A percentile compares a stretch with the other conserved stretches of the same genome.
These are phyloP conservation scores for Ceratorhiza oryzae-sativae DNA, from an alignment of 1,284 basidiomycete genomes.

Conservation along the genomic window DNA sequence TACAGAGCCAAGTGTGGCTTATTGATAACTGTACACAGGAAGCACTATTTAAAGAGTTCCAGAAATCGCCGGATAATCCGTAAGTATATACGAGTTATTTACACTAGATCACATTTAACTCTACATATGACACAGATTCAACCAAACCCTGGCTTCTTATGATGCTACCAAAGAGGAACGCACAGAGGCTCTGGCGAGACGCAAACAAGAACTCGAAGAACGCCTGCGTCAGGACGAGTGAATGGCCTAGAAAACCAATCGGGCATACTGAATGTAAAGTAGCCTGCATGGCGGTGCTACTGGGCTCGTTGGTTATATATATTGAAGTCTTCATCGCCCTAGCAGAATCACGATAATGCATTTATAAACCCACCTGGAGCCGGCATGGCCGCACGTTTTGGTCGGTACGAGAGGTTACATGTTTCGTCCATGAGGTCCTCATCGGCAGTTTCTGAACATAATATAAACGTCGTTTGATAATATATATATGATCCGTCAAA, in stretches of 20 bases:
- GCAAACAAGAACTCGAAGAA: slow-evolving; percentile 60
- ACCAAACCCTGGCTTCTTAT: slow-evolving; percentile 78
- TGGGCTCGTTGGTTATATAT: too few species aligned
- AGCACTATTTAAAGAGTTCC: slow-evolving; percentile 80
- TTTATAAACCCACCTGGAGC: too few species aligned
- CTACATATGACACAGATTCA: slow-evolving; percentile 63
- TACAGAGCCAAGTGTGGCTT: slow-evolving; percentile 36
- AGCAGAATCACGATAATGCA: too few species aligned
- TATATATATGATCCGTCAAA: too few species aligned
- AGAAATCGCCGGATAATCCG: slow-evolving; percentile 90
- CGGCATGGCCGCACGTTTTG: too few species aligned
- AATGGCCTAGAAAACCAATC: background rate
- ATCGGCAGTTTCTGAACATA: too few species aligned
- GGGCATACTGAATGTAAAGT: background rate
- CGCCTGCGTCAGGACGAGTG: slow-evolving; percentile 54
- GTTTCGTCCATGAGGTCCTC: too few species aligned
- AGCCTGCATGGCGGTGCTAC: too few species aligned
- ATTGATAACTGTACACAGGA: slow-evolving; percentile 57
- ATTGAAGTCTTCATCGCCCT: too few species aligned
- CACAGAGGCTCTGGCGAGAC: slow-evolving; percentile 70
- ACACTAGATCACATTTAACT: background rate
- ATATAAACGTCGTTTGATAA: too few species aligned
- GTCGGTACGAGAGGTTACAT: too few species aligned
- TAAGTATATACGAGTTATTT: slow-evolving; percentile 52
- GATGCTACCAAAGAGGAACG: slow-evolving; percentile 85